Percentiles rank a stretch among this genome's conserved stretches.
Conservation (phyloP, 345 rosid species). For the Acer campestre region DNA sequence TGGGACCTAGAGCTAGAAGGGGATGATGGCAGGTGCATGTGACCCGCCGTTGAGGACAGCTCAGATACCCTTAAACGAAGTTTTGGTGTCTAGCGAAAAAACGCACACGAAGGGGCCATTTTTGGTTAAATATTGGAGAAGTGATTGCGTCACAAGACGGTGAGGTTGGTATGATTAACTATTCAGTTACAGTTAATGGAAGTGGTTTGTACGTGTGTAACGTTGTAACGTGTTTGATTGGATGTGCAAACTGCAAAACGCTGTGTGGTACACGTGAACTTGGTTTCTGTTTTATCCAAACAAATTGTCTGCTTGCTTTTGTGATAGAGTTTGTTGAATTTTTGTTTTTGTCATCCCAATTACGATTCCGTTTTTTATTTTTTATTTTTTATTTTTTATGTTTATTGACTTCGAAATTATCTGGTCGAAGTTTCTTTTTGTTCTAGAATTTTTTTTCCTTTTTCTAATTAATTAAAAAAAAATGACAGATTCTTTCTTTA, state of each 20-base stretch:
- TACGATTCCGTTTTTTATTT: not conserved
- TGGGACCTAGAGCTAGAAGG: slow-evolving; percentile 3
- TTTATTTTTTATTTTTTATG: not conserved
- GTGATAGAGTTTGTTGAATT: not conserved
- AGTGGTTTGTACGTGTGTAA: not conserved
- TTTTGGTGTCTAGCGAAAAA: slow-evolving; percentile 4
- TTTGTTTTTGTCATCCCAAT: not conserved
- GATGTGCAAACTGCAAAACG: not conserved
- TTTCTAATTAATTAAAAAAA: too few species aligned
- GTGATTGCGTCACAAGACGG: not conserved
- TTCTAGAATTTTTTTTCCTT: too few species aligned
- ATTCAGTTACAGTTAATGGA: not conserved
- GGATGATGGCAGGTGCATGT: slow-evolving; percentile 27
- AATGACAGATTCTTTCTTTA: too few species aligned
- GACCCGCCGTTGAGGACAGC: slow-evolving; percentile 34
- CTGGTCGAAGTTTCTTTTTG: not conserved
- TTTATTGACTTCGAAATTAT: not conserved
- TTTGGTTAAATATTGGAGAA: not conserved
- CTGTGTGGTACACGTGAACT: slow-evolving; percentile 5
- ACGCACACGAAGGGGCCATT: not conserved
- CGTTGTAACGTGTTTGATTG: not conserved
- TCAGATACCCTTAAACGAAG: slow-evolving; percentile 10
- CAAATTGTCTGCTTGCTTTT: not conserved
- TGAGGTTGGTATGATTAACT: not conserved
- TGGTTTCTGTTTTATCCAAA: not conserved